Percentiles rank a stretch among this genome's conserved stretches.
These are phyloP conservation scores for Misopates orontium DNA, from an alignment of 257 asterid genomes.

Conservation along the genomic window DNA sequence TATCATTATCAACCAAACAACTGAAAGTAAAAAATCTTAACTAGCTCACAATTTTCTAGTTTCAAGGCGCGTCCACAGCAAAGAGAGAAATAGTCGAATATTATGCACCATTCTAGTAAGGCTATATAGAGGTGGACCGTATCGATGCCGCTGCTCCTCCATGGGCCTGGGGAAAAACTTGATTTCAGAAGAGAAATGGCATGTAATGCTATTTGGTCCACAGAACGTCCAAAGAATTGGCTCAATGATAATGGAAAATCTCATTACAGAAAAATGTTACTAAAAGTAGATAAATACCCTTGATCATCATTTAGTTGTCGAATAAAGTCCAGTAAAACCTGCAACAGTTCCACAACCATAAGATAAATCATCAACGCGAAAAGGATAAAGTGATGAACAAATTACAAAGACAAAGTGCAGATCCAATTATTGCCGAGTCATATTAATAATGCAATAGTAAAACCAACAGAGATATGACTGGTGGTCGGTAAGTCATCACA, in stretches of 20 bases:
- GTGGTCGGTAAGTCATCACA: conserved; percentile 9
- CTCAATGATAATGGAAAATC: conserved; percentile 27
- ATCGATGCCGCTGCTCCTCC: conserved; percentile 98
- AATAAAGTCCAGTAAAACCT: conserved; percentile 95
- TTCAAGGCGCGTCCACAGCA: conserved; percentile 66
- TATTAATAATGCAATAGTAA: conserved; percentile 16
- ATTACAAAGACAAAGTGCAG: conserved; percentile 8
- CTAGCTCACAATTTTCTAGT: conserved; percentile 57
- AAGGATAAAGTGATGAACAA: neutral
- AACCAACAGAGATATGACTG: neutral
- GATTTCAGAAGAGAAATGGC: conserved; percentile 37
- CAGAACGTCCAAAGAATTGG: conserved; percentile 21
- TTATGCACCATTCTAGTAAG: conserved; percentile 76
- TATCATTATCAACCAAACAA: conserved; percentile 18
- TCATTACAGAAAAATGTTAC: conserved; percentile 16
- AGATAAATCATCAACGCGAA: conserved; percentile 22
- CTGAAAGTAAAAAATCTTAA: conserved; percentile 27
- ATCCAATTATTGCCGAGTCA: conserved; percentile 7
- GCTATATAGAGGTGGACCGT: conserved; percentile 94
- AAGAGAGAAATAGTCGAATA: conserved; percentile 64
- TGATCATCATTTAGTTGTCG: conserved; percentile 92
- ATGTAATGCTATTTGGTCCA: conserved; percentile 27
- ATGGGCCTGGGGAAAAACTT: conserved; percentile 70
- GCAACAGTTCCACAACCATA: conserved; percentile 37
- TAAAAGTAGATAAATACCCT: conserved; percentile 64